phyloP scores from a whole-genome alignment of 192 early-diverging fungal species.

The Linderina pennispora region DNA sequence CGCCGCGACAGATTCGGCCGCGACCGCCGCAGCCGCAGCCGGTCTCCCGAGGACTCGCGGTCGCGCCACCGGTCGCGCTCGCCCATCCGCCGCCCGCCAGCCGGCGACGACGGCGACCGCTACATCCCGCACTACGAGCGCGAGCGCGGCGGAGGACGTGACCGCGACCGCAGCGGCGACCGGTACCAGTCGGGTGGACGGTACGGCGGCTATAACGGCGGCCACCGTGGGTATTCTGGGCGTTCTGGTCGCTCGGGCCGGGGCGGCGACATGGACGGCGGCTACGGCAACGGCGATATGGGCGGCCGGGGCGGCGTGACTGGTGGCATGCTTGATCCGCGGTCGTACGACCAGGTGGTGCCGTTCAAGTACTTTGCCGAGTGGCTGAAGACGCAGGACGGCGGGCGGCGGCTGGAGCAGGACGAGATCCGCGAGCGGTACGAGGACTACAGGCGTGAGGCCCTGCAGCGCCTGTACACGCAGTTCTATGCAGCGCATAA shows the following conservation, averaged over 20 bases:
- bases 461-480: conserved; percentile 56
- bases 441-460: conserved; percentile 78
- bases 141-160: conserved; percentile 49
- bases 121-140: conserved; percentile 86
- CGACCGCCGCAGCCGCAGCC: conserved; percentile 39
- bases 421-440: conserved; percentile 78
- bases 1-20: conserved; percentile 45
- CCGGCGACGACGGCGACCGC: conserved; percentile 57
- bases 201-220: conserved; percentile 25
- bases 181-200: conserved; percentile 11
- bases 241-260: conserved; percentile 12
- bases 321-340: conserved; percentile 58
- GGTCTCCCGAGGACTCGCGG: conserved; percentile 28
- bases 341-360: conserved; percentile 68
- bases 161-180: no score
- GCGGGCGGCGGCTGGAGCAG: conserved; percentile 57
- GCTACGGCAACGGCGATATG: conserved; percentile 36
- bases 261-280: conserved; percentile 31
- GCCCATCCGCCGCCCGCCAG: conserved; percentile 25
- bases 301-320: conserved; percentile 7
- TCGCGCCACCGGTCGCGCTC: conserved; percentile 37
- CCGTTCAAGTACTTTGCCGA: conserved; percentile 71
- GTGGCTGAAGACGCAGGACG: conserved; percentile 53
- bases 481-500: conserved; percentile 75
- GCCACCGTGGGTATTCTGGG: conserved; percentile 19